These are phyloP conservation scores for Arxiozyma slooffiae DNA, from an alignment of 1,139 yeast species.

Conservation along the genomic window DNA sequence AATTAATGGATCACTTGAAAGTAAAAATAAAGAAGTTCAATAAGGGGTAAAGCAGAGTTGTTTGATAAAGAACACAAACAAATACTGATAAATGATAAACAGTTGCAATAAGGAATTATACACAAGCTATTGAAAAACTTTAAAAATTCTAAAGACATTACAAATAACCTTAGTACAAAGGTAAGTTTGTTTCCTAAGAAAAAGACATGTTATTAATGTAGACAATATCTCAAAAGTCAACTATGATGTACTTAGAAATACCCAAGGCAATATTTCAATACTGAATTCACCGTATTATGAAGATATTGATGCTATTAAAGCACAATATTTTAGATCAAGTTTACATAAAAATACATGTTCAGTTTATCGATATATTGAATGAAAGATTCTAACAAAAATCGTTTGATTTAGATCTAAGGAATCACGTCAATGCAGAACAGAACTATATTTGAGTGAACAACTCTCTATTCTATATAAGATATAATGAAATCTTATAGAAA, in stretches of 20 bases:
- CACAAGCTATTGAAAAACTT: neutral
- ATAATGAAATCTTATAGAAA: conserved; percentile 15
- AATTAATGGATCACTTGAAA: neutral
- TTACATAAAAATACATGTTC: conserved; percentile 24
- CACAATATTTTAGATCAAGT: conserved; percentile 22
- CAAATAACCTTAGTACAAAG: conserved; percentile 6
- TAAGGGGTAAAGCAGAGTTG: neutral
- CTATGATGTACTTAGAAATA: conserved; percentile 28
- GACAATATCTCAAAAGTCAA: conserved; percentile 29
- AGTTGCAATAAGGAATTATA: conserved; percentile 11
- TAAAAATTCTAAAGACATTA: conserved; percentile 3
- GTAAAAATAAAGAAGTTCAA: no score
- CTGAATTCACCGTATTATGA: conserved; percentile 8
- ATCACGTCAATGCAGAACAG: neutral
- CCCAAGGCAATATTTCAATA: conserved; percentile 24
- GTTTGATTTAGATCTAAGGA: neutral
- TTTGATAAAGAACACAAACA: conserved; percentile 1
- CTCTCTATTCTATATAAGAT: conserved; percentile 18
- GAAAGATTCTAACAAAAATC: neutral
- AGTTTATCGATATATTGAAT: neutral
- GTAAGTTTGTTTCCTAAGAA: conserved; percentile 10
- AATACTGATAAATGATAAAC: conserved; percentile 9
- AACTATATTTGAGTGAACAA: conserved; percentile 10
- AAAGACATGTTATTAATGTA: conserved; percentile 26
- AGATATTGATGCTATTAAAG: conserved; percentile 23